A percentile compares a stretch with the other conserved stretches of the same genome.
These are phyloP conservation scores for Spizellomyces sp. DNA, from an alignment of 192 early-diverging fungal genomes.

Conservation along the genomic window DNA sequence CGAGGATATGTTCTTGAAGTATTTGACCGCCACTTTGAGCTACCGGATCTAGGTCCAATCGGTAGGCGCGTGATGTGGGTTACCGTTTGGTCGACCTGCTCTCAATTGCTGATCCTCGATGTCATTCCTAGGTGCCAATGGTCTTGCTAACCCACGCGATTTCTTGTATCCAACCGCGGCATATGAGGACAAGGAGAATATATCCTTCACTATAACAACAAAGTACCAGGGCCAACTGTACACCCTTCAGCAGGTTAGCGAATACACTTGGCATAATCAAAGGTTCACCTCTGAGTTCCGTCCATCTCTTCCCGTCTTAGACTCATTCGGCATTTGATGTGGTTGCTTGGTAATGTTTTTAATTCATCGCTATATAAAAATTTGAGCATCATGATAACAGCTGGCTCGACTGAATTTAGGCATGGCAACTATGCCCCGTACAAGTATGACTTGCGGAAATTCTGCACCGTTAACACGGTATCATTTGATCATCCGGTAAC, in stretches of 20 bases:
- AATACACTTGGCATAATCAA: no score
- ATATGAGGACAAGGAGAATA: conserved; percentile 66
- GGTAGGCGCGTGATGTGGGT: conserved; percentile 40
- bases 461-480: conserved; percentile 85
- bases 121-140: conserved; percentile 71
- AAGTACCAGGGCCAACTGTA: conserved; percentile 88
- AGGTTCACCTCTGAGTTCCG: no score
- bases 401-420: conserved; percentile 17
- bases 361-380: neutral
- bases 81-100: neutral
- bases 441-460: conserved; percentile 87
- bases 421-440: conserved; percentile 97
- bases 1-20: conserved; percentile 94
- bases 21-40: conserved; percentile 86
- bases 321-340: conserved; percentile 93
- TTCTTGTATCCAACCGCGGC: conserved; percentile 86
- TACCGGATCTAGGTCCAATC: conserved; percentile 95
- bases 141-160: conserved; percentile 92
- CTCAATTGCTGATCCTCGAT: neutral
- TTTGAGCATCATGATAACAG: no score
- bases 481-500: conserved; percentile 85
- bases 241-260: conserved; percentile 26
- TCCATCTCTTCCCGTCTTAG: conserved; percentile 19
- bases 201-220: conserved; percentile 66
- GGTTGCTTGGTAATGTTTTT: conserved; percentile 70